Conservation (phyloP, 2,329 filamentous ascomycete genomes). For the Sclerotinia minor region DNA sequence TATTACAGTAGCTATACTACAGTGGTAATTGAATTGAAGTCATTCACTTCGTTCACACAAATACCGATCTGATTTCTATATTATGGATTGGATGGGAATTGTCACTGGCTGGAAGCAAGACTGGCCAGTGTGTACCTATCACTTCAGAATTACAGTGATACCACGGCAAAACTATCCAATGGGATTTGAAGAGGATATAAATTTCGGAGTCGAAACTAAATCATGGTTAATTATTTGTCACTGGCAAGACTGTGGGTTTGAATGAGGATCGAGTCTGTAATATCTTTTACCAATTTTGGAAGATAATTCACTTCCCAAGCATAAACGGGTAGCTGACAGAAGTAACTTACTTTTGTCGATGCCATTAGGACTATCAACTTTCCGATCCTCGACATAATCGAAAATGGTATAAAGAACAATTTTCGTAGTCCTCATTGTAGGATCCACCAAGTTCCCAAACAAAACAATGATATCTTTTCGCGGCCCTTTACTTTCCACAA, state of each 20-base stretch:
- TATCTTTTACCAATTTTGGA: no score
- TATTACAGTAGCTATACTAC: no score
- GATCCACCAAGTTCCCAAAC: background rate
- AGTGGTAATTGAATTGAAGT: no score
- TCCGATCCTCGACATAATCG: background rate
- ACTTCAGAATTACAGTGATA: background rate
- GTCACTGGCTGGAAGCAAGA: background rate
- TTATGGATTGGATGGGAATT: conserved; percentile 13
- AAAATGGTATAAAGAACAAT: background rate
- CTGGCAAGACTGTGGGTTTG: no score
- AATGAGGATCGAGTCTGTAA: no score
- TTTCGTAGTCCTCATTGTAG: background rate
- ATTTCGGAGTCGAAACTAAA: background rate
- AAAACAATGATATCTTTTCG: background rate
- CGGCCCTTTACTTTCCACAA: background rate
- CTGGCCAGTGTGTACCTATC: background rate
- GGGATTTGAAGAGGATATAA: background rate
- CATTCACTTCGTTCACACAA: no score
- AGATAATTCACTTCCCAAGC: no score
- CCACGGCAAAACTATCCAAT: background rate
- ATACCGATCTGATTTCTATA: conserved; percentile 1
- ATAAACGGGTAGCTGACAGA: no score
- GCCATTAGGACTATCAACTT: background rate
- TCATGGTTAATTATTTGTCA: no score
- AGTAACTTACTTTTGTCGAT: background rate